Conservation (phyloP, 2,329 filamentous ascomycete species). For the Fusarium lateritium region DNA sequence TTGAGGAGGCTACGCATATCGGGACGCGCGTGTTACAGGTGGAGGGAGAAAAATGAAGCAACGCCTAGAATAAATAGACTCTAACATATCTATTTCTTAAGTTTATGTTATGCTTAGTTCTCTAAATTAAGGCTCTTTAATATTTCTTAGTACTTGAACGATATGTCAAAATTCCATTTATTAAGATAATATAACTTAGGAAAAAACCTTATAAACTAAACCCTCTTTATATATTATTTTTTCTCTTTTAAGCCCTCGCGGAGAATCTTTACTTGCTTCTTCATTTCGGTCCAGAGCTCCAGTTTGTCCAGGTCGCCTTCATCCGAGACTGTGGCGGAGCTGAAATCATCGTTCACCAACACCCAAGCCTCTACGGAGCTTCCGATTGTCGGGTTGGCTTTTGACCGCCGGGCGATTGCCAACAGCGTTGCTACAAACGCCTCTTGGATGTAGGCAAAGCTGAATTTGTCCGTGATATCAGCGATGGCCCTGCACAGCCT, state of each 20-base stretch:
- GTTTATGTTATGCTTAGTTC: too few relatives aligned
- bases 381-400: background rate
- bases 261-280: slow-evolving; percentile 6
- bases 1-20: too few relatives aligned
- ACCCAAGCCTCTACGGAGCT: background rate
- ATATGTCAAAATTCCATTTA: too few relatives aligned
- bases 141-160: too few relatives aligned
- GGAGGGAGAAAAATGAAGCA: too few relatives aligned
- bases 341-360: background rate
- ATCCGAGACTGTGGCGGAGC: background rate
- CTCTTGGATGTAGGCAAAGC: slow-evolving; percentile 13
- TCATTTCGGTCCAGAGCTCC: slow-evolving; percentile 8
- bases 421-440: slow-evolving; percentile 4
- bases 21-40: too few relatives aligned
- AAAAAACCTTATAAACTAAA: too few relatives aligned
- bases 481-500: background rate
- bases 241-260: slow-evolving; percentile 1
- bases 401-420: slow-evolving; percentile 1
- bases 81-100: too few relatives aligned
- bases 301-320: background rate
- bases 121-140: too few relatives aligned
- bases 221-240: background rate
- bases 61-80: too few relatives aligned
- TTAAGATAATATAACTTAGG: too few relatives aligned
- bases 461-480: slow-evolving; percentile 7